Evolutionary conservation across 1,284 basidiomycete species (phyloP), one percentile per base, ranked within the genome.

Genomic region (Apiotrichum mycotoxinovorans): DNA sequence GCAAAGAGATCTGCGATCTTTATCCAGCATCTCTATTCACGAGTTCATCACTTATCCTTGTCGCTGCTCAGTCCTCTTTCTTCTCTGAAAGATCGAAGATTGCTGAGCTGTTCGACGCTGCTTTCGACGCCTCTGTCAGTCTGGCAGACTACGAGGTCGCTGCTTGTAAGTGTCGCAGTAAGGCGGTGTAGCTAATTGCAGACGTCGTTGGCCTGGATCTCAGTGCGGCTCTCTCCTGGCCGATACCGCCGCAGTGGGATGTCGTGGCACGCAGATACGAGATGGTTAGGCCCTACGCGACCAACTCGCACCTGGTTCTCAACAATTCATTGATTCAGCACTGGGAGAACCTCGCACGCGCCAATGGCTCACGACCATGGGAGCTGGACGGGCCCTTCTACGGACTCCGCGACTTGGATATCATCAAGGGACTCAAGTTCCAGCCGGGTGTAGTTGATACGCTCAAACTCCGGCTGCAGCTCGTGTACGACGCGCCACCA

Each of bases 91-190:
- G n/a, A 5, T 2, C 8, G n/a, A n/a, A 40, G n/a, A 20, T 40
- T 20, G 4, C 4, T 20, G 38, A 40, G 17, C 7, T n/a, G 7
- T 40, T 20, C 38, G 7, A 14, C n/a, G 38, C 38, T 40, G 38
- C 67, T 0, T 67, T 69, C 35, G 65, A 72, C 1, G 42, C 56
- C 1, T 66, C 62, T 1, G 30, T 65, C 8, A 40, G 27, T 3
- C 51, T 58, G 23, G 67, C 66, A 25, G 68, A 72, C 37, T 65
- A 64, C 35, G 68, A 72, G 37, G 49, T 69, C 4, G 68, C 58
- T 4, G 45, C 57, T 12, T 69, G 65, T 66, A 43, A 62, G 63
- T 56, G 4, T 12, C 17, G 14, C 11, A 20, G 27, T 12, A 11
- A 22, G 18, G 7, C 11, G 18, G 5, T 17, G 20, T 27, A 35